Evolutionary conservation across 2,329 filamentous ascomycete species (phyloP).

Genomic region (Pseudogymnoascus sp.): DNA sequence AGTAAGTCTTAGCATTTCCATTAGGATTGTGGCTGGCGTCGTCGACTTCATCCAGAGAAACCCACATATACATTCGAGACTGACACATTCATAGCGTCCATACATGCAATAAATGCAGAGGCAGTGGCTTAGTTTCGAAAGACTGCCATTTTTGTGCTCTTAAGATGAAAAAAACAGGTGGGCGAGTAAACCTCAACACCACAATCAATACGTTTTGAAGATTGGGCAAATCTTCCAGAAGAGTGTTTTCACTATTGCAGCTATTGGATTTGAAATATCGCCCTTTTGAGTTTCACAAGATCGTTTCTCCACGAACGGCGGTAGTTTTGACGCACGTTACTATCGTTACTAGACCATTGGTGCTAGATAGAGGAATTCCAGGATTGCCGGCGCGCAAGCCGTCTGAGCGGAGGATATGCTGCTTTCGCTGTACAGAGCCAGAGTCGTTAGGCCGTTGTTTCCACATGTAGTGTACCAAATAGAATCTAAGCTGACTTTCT

Average conservation of each 20-base stretch:
- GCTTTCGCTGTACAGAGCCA: not conserved
- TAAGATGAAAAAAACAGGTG: not conserved
- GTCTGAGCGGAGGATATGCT: not conserved
- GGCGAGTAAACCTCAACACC: not conserved
- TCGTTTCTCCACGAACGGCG: not conserved
- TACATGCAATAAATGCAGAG: not conserved
- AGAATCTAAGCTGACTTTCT: not conserved
- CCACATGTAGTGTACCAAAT: not conserved
- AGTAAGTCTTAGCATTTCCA: not conserved
- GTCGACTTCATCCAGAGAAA: not conserved
- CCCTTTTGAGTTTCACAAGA: not conserved
- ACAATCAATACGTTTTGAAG: not conserved
- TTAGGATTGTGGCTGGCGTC: not conserved
- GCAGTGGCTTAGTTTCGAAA: not conserved
- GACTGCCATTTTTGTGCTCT: not conserved
- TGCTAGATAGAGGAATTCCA: not conserved
- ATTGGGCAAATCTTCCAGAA: not conserved
- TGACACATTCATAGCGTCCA: not conserved
- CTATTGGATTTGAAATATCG: not conserved
- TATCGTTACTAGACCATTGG: constrained; percentile 1
- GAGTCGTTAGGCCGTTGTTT: not conserved
- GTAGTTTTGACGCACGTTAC: not conserved
- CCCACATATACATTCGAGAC: not conserved
- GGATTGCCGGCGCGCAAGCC: not conserved
- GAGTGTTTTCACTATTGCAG: not conserved